Conservation (phyloP, 495 filamentous ascomycete species). For the Aspergillus sparsus region DNA sequence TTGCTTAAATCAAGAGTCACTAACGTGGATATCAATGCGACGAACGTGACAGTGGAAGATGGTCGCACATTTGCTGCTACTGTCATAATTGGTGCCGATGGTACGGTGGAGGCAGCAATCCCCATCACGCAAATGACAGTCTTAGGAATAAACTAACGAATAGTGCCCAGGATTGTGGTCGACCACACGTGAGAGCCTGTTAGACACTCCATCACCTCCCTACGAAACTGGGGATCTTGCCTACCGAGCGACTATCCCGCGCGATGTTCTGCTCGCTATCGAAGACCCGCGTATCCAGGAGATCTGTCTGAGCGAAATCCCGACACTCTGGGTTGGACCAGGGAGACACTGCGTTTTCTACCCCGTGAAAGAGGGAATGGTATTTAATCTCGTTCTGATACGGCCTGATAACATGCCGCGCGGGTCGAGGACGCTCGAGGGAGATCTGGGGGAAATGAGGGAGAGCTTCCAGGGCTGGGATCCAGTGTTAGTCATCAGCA, state of each 20-base stretch:
- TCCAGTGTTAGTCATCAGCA: neutral
- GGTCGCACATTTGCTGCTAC: neutral
- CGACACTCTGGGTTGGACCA: neutral
- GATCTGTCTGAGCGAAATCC: neutral
- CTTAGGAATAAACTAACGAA: neutral
- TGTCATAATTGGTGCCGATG: constrained; percentile 1
- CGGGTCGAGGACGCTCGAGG: neutral
- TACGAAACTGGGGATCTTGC: constrained; percentile 1
- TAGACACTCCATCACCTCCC: neutral
- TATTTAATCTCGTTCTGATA: neutral
- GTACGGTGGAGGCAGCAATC: neutral
- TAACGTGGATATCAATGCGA: neutral
- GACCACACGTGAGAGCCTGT: neutral
- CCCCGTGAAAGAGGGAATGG: neutral
- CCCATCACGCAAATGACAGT: neutral
- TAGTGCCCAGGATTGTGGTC: neutral
- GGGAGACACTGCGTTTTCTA: neutral
- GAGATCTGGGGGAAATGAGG: neutral
- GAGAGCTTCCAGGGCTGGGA: neutral
- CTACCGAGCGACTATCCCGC: neutral
- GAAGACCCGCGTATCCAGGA: neutral
- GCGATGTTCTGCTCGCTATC: neutral
- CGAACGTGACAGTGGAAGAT: neutral
- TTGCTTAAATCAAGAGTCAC: neutral
- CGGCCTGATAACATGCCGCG: neutral